phyloP scores from a whole-genome alignment of 2,329 filamentous ascomycete genomes.

The Alternaria hordeiaustralica region DNA sequence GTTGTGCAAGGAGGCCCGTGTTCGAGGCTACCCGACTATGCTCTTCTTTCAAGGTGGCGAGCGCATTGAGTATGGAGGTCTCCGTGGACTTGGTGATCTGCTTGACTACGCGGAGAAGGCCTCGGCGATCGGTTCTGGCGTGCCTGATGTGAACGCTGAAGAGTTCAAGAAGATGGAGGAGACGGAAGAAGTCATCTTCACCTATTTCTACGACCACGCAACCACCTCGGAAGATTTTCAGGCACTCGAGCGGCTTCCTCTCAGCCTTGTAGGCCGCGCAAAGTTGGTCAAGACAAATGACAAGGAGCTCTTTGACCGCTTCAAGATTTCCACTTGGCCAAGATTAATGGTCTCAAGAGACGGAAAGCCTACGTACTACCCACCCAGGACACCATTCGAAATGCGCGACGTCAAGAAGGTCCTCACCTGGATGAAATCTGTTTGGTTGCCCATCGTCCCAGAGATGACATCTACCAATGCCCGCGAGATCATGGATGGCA shows the following conservation, averaged over 20 bases:
- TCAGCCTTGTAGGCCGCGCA: conserved; percentile 88
- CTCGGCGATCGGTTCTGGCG: conserved; percentile 74
- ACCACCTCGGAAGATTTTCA: conserved; percentile 91
- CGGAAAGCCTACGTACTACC: conserved; percentile 89
- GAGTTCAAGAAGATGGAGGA: conserved; percentile 83
- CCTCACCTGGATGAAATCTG: conserved; percentile 90
- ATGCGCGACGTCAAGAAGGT: conserved; percentile 88
- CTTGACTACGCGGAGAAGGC: conserved; percentile 87
- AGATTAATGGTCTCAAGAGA: conserved; percentile 87
- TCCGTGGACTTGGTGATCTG: conserved; percentile 90
- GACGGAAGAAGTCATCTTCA: conserved; percentile 93
- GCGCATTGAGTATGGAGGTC: conserved; percentile 88
- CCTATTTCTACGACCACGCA: conserved; percentile 97
- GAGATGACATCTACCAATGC: conserved; percentile 92
- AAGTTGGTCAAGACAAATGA: conserved; percentile 92
- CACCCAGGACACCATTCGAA: conserved; percentile 82
- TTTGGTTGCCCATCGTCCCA: conserved; percentile 95
- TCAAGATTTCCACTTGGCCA: conserved; percentile 98
- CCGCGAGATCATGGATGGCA: conserved; percentile 91
- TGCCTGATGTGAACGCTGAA: conserved; percentile 79
- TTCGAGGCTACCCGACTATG: conserved; percentile 85
- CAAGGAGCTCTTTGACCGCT: conserved; percentile 74
- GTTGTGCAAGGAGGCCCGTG: conserved; percentile 89
- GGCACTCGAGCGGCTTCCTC: conserved; percentile 82
- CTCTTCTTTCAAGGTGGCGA: conserved; percentile 92